These are phyloP conservation scores for Globisporangium cederbergense DNA, from an alignment of 352 stramenopile species.

Conservation along the genomic window DNA sequence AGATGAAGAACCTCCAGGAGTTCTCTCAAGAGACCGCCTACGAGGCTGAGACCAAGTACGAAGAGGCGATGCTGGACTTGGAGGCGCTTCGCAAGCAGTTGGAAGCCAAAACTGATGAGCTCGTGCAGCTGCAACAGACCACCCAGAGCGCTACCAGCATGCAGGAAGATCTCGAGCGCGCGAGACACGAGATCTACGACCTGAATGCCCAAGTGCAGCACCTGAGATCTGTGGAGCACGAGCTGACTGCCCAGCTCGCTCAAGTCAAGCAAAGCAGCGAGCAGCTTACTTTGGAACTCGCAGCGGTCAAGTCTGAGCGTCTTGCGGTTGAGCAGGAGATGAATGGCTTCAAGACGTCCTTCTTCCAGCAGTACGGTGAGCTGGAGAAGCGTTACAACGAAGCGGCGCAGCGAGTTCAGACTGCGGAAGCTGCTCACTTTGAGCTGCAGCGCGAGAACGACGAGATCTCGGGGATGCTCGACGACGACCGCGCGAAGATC, in stretches of 20 bases:
- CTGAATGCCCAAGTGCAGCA: conserved; percentile 36
- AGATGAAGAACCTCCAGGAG: conserved; percentile 65
- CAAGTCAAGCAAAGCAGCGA: conserved; percentile 26
- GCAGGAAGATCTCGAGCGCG: conserved; percentile 32
- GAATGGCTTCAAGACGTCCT: conserved; percentile 24
- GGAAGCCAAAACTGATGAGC: conserved; percentile 27
- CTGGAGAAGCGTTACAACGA: conserved; percentile 12
- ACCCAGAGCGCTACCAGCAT: conserved; percentile 25
- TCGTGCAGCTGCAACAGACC: conserved; percentile 20
- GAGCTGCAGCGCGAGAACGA: conserved; percentile 53
- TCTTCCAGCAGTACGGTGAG: conserved; percentile 21
- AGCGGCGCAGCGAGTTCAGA: conserved; percentile 20
- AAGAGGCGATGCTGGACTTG: conserved; percentile 48
- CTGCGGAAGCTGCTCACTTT: conserved; percentile 22
- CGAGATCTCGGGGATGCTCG: conserved; percentile 40
- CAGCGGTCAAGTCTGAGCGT: conserved; percentile 25
- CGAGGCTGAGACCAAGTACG: conserved; percentile 58
- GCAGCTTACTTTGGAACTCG: conserved; percentile 23
- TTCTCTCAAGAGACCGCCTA: conserved; percentile 46
- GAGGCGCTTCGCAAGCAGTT: conserved; percentile 26
- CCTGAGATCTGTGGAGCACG: conserved; percentile 33
- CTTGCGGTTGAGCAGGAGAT: conserved; percentile 29
- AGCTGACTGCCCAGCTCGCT: conserved; percentile 35
- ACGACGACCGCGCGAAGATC: conserved; percentile 36
- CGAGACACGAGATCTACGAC: conserved; percentile 30